Percentiles rank a stretch among this genome's conserved stretches.
Evolutionary conservation across 768 basidiomycete genomes (phyloP).

Genomic region (Suillus occidentalis): DNA sequence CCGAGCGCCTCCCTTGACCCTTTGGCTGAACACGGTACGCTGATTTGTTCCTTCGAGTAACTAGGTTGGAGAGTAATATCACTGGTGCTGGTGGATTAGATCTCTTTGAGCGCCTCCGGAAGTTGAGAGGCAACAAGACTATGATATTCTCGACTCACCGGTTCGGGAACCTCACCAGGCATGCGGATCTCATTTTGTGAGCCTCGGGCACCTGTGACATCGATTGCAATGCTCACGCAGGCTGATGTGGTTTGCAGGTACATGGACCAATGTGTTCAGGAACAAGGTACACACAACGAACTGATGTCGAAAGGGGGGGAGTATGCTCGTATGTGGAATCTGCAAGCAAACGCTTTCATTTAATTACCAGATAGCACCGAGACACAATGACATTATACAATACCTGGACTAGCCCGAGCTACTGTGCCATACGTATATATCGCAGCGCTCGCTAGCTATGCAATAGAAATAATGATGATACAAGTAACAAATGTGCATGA

Average conservation of each 20-base stretch:
- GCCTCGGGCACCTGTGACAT: constrained; percentile 10
- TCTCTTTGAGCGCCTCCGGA: constrained; percentile 69
- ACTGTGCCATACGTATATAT: no score
- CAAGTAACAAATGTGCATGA: no score
- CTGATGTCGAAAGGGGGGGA: constrained; percentile 57
- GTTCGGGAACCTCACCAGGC: constrained; percentile 65
- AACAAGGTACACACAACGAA: constrained; percentile 65
- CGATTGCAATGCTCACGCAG: not conserved
- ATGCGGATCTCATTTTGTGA: constrained; percentile 70
- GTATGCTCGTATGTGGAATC: constrained; percentile 70
- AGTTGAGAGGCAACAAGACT: constrained; percentile 70
- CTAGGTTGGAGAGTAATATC: not conserved
- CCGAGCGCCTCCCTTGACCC: constrained; percentile 76
- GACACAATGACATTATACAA: no score
- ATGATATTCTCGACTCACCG: constrained; percentile 75
- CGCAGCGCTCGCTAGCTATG: no score
- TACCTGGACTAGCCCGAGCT: no score
- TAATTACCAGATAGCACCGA: constrained; percentile 3
- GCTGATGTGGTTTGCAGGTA: constrained; percentile 43
- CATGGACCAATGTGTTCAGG: constrained; percentile 65
- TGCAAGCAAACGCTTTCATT: constrained; percentile 73
- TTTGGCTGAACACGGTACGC: constrained; percentile 65
- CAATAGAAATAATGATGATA: no score
- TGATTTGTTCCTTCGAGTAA: not conserved
- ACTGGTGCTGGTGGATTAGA: constrained; percentile 33